Conservation (phyloP, 106 monocot species). For the Platanthera zijinensis region DNA sequence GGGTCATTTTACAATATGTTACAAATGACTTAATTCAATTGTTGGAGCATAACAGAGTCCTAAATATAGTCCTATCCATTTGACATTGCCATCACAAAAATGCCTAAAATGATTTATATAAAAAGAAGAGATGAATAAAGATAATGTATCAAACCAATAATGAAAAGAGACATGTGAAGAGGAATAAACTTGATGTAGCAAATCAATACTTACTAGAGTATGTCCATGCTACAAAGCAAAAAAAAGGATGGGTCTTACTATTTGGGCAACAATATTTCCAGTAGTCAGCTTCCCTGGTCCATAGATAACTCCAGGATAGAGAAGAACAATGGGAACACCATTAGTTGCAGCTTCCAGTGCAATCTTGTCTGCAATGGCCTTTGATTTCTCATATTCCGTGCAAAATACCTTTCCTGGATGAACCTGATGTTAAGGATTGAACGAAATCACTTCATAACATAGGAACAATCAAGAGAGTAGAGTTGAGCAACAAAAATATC, state of each 20-base stretch:
- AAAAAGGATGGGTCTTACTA: conserved; percentile 42
- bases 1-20: too few relatives aligned
- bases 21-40: too few relatives aligned
- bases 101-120: not conserved
- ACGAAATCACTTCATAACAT: not conserved
- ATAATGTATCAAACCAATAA: not conserved
- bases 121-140: not conserved
- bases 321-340: conserved; percentile 73
- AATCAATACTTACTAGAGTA: not conserved
- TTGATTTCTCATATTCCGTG: conserved; percentile 97
- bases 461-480: not conserved
- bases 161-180: not conserved
- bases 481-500: not conserved
- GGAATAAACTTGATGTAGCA: not conserved
- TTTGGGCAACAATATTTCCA: conserved; percentile 72
- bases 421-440: conserved; percentile 33
- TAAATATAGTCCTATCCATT: not conserved
- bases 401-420: conserved; percentile 72
- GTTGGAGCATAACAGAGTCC: not conserved
- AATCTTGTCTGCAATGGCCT: conserved; percentile 67
- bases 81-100: not conserved
- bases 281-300: conserved; percentile 76
- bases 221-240: not conserved
- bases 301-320: conserved; percentile 96
- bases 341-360: conserved; percentile 71